phyloP scores from a whole-genome alignment of 768 basidiomycete genomes.

The Auricularia auricula-judae region DNA sequence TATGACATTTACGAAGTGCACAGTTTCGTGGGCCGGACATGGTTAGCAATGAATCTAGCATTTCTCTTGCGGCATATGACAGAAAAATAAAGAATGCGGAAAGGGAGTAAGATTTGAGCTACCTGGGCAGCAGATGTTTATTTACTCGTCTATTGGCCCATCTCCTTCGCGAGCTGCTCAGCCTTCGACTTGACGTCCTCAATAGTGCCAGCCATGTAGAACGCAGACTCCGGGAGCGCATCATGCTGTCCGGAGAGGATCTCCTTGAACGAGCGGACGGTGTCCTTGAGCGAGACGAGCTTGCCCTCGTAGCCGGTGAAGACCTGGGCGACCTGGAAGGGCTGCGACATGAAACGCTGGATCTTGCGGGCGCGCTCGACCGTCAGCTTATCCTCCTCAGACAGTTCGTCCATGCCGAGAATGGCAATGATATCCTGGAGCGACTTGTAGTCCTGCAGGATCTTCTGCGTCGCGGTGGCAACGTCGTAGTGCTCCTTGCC shows the following conservation, averaged over 20 bases:
- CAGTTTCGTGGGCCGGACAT: no score
- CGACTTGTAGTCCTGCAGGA: conserved; percentile 93
- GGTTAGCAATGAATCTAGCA: no score
- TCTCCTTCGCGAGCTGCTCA: conserved; percentile 93
- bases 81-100: background rate
- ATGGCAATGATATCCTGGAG: conserved; percentile 99
- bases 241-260: conserved; percentile 88
- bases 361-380: conserved; percentile 98
- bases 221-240: conserved; percentile 85
- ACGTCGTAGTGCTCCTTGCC: conserved; percentile 91
- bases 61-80: no score
- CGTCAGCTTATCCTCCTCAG: conserved; percentile 98
- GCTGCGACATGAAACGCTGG: conserved; percentile 99
- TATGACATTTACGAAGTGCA: no score
- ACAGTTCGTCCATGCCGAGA: conserved; percentile 99
- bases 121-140: background rate
- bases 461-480: conserved; percentile 95
- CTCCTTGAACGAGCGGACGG: conserved; percentile 94
- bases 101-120: background rate
- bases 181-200: conserved; percentile 97
- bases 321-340: conserved; percentile 99
- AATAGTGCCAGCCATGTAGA: conserved; percentile 97
- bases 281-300: conserved; percentile 94
- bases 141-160: conserved; percentile 28
- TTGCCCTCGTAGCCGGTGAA: conserved; percentile 99